Conservation (phyloP, 73 alveolate genomes). For the Paramecium biaurelia region DNA sequence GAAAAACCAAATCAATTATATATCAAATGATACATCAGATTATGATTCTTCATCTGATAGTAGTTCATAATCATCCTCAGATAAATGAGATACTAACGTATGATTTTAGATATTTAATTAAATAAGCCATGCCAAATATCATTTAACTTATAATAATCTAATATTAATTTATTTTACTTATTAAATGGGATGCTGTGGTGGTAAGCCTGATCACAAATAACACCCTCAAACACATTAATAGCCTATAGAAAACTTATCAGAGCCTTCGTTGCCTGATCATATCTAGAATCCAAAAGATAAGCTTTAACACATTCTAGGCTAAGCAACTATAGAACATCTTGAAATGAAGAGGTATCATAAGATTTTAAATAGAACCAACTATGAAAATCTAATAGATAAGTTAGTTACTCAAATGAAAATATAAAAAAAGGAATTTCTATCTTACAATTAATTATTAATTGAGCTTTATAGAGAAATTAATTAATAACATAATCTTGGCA, state of each 20-base stretch:
- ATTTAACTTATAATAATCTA: not conserved
- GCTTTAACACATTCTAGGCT: not conserved
- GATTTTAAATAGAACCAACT: not conserved
- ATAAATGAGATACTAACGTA: not conserved
- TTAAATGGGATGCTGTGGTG: not conserved
- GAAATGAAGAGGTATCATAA: not conserved
- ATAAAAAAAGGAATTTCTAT: not conserved
- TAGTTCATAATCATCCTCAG: not conserved
- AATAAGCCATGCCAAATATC: not conserved
- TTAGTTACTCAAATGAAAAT: not conserved
- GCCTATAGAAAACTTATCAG: not conserved
- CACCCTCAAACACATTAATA: not conserved
- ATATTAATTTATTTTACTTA: not conserved
- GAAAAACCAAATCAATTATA: not conserved
- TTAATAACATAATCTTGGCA: not conserved
- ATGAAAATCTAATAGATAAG: not conserved
- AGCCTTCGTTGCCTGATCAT: not conserved
- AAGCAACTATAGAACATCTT: not conserved
- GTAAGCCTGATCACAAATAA: not conserved
- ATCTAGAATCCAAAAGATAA: not conserved
- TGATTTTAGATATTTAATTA: not conserved
- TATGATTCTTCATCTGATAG: not conserved
- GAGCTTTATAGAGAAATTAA: not conserved
- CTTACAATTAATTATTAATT: not conserved
- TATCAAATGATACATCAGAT: not conserved